Evolutionary conservation across 106 monocot species (phyloP).

Genomic region (Dioscorea zingiberensis): DNA sequence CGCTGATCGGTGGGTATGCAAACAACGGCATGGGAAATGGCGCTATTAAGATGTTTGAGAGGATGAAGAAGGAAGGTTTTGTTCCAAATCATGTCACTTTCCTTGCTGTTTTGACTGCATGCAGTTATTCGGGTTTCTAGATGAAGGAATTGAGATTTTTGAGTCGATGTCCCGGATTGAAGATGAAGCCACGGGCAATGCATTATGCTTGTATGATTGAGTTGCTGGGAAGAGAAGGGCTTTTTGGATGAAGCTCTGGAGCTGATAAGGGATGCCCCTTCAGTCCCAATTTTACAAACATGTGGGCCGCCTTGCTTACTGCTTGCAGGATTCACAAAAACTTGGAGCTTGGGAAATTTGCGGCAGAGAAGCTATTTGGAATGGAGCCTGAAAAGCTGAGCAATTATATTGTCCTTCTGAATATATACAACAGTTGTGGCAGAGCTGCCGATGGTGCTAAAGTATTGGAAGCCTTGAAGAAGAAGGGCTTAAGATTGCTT

Average conservation of each 20-base stretch:
- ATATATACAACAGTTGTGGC: conserved; percentile 51
- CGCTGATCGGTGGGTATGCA: conserved; percentile 77
- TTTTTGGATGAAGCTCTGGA: conserved; percentile 56
- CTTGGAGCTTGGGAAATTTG: conserved; percentile 63
- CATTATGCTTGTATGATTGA: conserved; percentile 92
- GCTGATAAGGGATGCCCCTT: conserved; percentile 68
- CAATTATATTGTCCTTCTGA: conserved; percentile 79
- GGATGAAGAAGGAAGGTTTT: conserved; percentile 50
- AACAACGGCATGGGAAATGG: conserved; percentile 63
- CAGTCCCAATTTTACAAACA: conserved; percentile 57
- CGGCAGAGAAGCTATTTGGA: conserved; percentile 71
- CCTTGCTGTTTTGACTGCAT: conserved; percentile 73
- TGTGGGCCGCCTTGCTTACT: conserved; percentile 94
- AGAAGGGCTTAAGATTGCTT: conserved; percentile 44
- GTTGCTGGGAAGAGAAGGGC: conserved; percentile 76
- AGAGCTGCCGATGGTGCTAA: conserved; percentile 48
- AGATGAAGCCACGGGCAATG: conserved; percentile 61
- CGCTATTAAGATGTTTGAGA: conserved; percentile 61
- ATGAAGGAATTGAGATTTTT: conserved; percentile 68
- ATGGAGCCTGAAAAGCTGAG: conserved; percentile 77
- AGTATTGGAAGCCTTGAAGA: conserved; percentile 50
- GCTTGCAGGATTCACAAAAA: conserved; percentile 82
- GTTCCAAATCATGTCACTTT: conserved; percentile 80
- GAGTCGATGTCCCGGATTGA: conserved; percentile 44
- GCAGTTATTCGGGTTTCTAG: conserved; percentile 55